Evolutionary conservation across 108 stramenopile genomes (phyloP).

Genomic region (Schizochytrium sp.): DNA sequence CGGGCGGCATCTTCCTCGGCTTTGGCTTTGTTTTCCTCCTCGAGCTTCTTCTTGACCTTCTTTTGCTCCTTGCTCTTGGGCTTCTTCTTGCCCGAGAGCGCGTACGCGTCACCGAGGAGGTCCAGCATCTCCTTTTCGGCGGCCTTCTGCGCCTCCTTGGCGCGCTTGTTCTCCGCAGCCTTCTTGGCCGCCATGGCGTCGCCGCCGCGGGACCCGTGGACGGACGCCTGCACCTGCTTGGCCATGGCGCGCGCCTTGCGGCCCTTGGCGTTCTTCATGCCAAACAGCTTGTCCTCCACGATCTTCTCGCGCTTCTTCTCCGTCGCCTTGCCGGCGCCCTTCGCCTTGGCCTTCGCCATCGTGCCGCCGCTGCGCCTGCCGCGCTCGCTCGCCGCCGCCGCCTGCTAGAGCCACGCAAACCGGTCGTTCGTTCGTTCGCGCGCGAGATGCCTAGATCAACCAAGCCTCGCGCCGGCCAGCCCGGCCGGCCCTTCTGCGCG

Average conservation of each 20-base stretch:
- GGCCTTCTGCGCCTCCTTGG: neutral
- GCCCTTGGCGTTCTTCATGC: neutral
- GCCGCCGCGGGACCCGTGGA: neutral
- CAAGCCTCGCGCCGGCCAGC: too few species aligned
- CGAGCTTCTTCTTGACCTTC: neutral
- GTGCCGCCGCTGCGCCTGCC: neutral
- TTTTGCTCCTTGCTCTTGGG: neutral
- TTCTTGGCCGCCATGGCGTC: neutral
- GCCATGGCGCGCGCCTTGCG: neutral
- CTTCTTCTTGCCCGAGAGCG: neutral
- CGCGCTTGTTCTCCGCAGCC: neutral
- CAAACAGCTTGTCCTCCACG: constrained; percentile 16
- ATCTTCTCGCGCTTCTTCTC: constrained; percentile 17
- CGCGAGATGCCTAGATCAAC: too few species aligned
- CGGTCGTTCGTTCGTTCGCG: too few species aligned
- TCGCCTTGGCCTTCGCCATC: constrained; percentile 6
- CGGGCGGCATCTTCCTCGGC: neutral
- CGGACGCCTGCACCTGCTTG: neutral
- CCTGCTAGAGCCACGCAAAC: too few species aligned
- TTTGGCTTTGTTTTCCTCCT: constrained; percentile 10
- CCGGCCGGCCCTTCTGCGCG: too few species aligned
- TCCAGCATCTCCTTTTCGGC: constrained; percentile 4
- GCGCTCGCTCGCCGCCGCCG: too few species aligned
- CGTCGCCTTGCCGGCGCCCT: neutral
- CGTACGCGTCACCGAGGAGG: neutral